Percentiles rank a stretch among this genome's conserved stretches.
phyloP scores from a whole-genome alignment of 345 rosid species.

The Xanthoceras sorbifolium region DNA sequence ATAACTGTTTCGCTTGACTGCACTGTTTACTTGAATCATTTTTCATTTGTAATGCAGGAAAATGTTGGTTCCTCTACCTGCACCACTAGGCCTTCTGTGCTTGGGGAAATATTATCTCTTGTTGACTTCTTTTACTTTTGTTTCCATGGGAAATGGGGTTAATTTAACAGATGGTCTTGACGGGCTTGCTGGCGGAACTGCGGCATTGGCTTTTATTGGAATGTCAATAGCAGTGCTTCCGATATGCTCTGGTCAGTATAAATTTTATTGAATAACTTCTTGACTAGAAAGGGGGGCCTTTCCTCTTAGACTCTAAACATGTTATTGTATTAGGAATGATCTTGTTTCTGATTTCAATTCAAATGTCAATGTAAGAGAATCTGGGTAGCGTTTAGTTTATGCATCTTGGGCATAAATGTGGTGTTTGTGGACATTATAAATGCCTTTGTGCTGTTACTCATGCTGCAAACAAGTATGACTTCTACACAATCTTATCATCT shows the following conservation, averaged over 20 bases:
- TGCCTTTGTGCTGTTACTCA: background rate
- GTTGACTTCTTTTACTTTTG: conserved; percentile 78
- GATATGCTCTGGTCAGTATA: conserved; percentile 75
- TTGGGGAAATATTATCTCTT: conserved; percentile 67
- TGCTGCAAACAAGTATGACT: background rate
- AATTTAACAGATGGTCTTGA: conserved; percentile 79
- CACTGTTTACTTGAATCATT: background rate
- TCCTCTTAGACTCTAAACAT: conserved; percentile 7
- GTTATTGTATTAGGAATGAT: background rate
- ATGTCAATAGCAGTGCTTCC: conserved; percentile 94
- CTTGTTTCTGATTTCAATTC: background rate
- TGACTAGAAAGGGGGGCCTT: background rate
- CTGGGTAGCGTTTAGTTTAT: background rate
- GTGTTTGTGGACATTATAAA: background rate
- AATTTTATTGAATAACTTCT: background rate
- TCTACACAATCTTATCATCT: background rate
- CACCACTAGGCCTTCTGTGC: conserved; percentile 77
- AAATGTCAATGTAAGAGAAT: background rate
- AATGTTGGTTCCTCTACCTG: conserved; percentile 80
- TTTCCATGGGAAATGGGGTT: conserved; percentile 81
- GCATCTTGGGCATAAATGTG: background rate
- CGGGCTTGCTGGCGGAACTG: conserved; percentile 86
- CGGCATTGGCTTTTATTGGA: conserved; percentile 79
- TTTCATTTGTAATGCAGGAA: conserved; percentile 56
- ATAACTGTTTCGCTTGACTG: conserved; percentile 1